Evolutionary conservation across 2,329 filamentous ascomycete genomes (phyloP), one percentile per base, ranked within the genome.

Genomic region (Colletotrichum incanum): DNA sequence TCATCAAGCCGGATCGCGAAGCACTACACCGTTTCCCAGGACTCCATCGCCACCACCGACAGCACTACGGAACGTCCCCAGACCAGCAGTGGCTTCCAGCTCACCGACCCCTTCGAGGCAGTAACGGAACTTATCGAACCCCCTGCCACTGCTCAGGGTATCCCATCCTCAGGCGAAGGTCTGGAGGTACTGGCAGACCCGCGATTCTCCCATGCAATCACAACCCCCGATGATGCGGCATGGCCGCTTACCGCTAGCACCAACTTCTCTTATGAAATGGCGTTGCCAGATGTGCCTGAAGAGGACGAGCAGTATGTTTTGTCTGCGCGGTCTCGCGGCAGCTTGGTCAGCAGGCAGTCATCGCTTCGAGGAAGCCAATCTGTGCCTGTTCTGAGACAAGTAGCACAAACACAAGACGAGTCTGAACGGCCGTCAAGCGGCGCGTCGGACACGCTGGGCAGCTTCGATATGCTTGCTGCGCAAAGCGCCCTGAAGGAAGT

Each of bases 241-340:
- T 86, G 85, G 85, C 85, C 85, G 1, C 76, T 90, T 62, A 80
- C 82, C 2, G 78, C 80, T 31, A 78, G 81, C 5, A 76, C 78
- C 9, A 79, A 79, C 66, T 72, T 75, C 37, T 72, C 81, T 12
- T 85, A 82, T 71, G 86, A 86, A 65, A 80, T 77, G 16, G 81
- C 85, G 26, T 81, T 92, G 23, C 84, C 89, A 7, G 87, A 91
- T 75, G 90, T 92, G 5, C 88, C 90, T 1, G 90, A 92, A 76
- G 90, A 92, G 76, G 90, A 92, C 43, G 90, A 92, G 74, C 84
- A 85, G 69, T 78, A 80, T 56, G 79, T 77, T 62, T 77, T 77
- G 41, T 76, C 76, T 34, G 83, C 79, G 67, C 82, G 78, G 63
- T 85, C 84, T 34, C 84, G 82, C 31, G 79, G 81, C 52, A 89